Evolutionary conservation across 768 basidiomycete species (phyloP), one percentile per base, ranked within the genome.

Genomic region (Mycena rosella): DNA sequence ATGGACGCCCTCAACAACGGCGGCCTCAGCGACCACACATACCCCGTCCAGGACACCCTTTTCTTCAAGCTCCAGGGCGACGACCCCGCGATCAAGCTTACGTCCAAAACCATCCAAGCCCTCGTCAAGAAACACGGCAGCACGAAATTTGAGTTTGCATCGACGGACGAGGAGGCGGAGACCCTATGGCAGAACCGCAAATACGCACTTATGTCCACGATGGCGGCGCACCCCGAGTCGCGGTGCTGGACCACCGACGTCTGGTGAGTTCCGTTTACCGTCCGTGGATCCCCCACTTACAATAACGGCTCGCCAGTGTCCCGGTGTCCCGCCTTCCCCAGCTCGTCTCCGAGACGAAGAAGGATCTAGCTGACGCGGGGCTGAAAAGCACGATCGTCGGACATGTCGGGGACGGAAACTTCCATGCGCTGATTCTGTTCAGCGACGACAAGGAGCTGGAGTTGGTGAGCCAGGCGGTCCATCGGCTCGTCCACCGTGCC

Each of bases 51-150:
- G 68, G 94, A 96, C 74, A 91, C 91, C 0, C 85, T 98, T 13
- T 95, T 98, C 81, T 94, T 98, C 85, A 96, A 97, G 77, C 87
- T 98, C 57, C 94, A 96, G 76, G 95, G 95, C 3, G 88, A 93
- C 36, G 80, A 85, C 0, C 78, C 83, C 14, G 84, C 86, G 7
- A 87, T 92, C 34, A 74, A 86, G 5, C 84, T 86, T 45, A 85
- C 93, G 0, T 87, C 91, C 0, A 82, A 86, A 48, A 78, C 83
- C 22, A 86, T 94, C 27, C 82, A 89, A 70, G 73, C 78, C 10
- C 88, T 97, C 29, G 87, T 90, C 24, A 83, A 87, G 72, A 87
- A 83, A 72, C 89, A 96, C 70, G 89, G 89, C 2, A 89, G 93
- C 54, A 83, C 77, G 24, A 83, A 84, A 29, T 94, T 96, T 66